phyloP scores from a whole-genome alignment of 768 basidiomycete genomes.

The Suillus plorans region DNA sequence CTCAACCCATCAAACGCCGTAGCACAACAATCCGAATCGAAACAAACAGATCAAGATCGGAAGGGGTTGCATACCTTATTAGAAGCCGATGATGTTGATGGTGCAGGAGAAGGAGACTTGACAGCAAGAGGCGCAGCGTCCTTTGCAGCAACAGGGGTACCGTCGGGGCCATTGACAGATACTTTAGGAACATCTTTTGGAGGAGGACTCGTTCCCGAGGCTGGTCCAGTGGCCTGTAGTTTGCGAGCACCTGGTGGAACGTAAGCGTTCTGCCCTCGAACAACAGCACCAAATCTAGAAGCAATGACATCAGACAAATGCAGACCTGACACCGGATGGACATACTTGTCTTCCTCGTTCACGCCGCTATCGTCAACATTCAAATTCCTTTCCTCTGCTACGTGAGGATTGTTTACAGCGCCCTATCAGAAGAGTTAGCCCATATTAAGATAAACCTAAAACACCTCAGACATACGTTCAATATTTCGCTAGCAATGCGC shows the following conservation, averaged over 20 bases:
- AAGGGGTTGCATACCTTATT: slow-evolving; percentile 45
- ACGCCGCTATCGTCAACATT: slow-evolving; percentile 65
- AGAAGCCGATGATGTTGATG: slow-evolving; percentile 39
- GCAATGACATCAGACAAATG: slow-evolving; percentile 81
- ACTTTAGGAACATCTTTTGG: slow-evolving; percentile 66
- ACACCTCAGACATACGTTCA: slow-evolving; percentile 55
- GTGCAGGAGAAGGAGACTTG: slow-evolving; percentile 66
- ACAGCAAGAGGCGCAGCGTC: slow-evolving; percentile 45
- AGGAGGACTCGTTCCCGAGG: slow-evolving; percentile 15
- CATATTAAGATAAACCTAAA: slow-evolving; percentile 7
- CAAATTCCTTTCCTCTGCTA: slow-evolving; percentile 83
- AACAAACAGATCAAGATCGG: slow-evolving; percentile 2
- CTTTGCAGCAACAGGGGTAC: slow-evolving; percentile 44
- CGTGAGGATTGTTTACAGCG: slow-evolving; percentile 71
- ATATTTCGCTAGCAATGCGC: slow-evolving; percentile 87
- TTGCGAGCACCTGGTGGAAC: slow-evolving; percentile 90
- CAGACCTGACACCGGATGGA: slow-evolving; percentile 78
- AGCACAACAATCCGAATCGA: slow-evolving; percentile 1
- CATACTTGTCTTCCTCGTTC: slow-evolving; percentile 97
- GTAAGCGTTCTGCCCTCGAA: slow-evolving; percentile 86
- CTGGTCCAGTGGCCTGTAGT: slow-evolving; percentile 27
- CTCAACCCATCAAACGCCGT: slow-evolving; percentile 13
- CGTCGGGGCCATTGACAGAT: slow-evolving; percentile 78
- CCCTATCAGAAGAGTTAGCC: slow-evolving; percentile 40
- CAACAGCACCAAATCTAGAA: slow-evolving; percentile 91